These are phyloP conservation scores for Mycena filopes DNA, from an alignment of 768 basidiomycete species.

Conservation along the genomic window DNA sequence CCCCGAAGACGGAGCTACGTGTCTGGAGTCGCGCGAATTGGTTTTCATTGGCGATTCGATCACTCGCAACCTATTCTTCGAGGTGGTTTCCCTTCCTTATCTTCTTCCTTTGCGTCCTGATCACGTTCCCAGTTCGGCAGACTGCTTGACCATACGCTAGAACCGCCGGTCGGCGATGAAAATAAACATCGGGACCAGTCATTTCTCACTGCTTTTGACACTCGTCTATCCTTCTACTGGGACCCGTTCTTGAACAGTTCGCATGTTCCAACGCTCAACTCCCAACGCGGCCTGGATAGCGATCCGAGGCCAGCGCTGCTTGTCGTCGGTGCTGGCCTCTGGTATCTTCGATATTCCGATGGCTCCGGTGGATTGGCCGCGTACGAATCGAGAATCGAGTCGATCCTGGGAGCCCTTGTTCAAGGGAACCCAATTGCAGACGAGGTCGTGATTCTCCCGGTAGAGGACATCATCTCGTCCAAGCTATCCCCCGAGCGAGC, in stretches of 20 bases:
- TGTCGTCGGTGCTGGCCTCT: slow-evolving; percentile 87
- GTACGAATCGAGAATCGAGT: slow-evolving; percentile 83
- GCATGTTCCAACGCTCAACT: slow-evolving; percentile 57
- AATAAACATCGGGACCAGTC: slow-evolving; percentile 77
- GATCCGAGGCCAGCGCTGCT: slow-evolving; percentile 65
- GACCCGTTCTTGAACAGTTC: slow-evolving; percentile 89
- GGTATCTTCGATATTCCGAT: slow-evolving; percentile 85
- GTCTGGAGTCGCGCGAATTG: slow-evolving; percentile 68
- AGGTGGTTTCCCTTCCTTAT: neutral
- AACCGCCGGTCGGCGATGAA: slow-evolving; percentile 61
- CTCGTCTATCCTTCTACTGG: slow-evolving; percentile 75
- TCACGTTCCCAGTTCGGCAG: slow-evolving; percentile 80
- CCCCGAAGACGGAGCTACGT: slow-evolving; percentile 61
- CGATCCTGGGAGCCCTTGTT: slow-evolving; percentile 63
- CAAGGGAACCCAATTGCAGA: slow-evolving; percentile 67
- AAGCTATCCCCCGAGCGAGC: slow-evolving; percentile 75
- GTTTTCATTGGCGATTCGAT: slow-evolving; percentile 90
- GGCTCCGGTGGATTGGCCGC: slow-evolving; percentile 78
- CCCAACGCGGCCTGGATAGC: slow-evolving; percentile 15
- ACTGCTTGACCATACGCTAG: slow-evolving; percentile 64
- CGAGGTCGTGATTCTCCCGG: slow-evolving; percentile 79
- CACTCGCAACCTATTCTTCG: slow-evolving; percentile 54
- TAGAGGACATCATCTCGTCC: slow-evolving; percentile 73
- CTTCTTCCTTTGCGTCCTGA: neutral
- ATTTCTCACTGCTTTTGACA: slow-evolving; percentile 57